Conservation (phyloP, 2,329 filamentous ascomycete genomes). For the Penicillium sp. region DNA sequence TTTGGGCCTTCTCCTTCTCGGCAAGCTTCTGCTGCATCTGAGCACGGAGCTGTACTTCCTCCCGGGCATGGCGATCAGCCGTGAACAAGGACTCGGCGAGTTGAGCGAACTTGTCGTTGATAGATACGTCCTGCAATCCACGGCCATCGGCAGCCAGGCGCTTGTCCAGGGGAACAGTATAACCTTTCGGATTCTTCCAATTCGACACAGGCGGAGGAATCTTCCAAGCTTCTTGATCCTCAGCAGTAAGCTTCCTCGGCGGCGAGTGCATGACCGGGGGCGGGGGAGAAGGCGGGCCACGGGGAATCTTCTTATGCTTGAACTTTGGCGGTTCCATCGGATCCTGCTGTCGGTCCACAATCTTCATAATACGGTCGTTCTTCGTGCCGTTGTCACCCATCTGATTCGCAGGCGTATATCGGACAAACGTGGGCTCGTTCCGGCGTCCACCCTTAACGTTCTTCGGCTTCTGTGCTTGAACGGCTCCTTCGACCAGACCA, state of each 20-base stretch:
- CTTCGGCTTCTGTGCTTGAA: slow-evolving; percentile 93
- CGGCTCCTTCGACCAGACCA: slow-evolving; percentile 78
- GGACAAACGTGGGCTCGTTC: slow-evolving; percentile 88
- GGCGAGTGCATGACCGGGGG: slow-evolving; percentile 95
- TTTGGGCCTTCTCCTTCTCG: slow-evolving; percentile 93
- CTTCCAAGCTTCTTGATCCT: slow-evolving; percentile 96
- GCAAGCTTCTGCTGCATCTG: slow-evolving; percentile 95
- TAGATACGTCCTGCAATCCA: slow-evolving; percentile 88
- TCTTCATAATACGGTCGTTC: slow-evolving; percentile 97
- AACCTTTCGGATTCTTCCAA: slow-evolving; percentile 99
- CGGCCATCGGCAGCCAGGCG: slow-evolving; percentile 90
- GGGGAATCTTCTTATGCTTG: slow-evolving; percentile 97
- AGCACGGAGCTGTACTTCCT: slow-evolving; percentile 90
- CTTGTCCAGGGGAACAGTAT: slow-evolving; percentile 94
- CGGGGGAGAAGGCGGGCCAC: slow-evolving; percentile 88
- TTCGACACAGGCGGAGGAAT: slow-evolving; percentile 90
- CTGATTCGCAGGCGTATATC: slow-evolving; percentile 94
- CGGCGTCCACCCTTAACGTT: slow-evolving; percentile 81
- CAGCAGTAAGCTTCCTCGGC: slow-evolving; percentile 90
- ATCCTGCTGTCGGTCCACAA: slow-evolving; percentile 90
- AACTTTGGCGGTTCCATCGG: slow-evolving; percentile 98
- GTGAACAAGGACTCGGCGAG: slow-evolving; percentile 94
- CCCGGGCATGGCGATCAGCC: slow-evolving; percentile 89
- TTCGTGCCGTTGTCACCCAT: slow-evolving; percentile 88
- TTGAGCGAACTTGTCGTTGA: slow-evolving; percentile 98